Base-by-base conservation (phyloP, 306 rosid species). In the Gastrolobium bilobum region DNA sequence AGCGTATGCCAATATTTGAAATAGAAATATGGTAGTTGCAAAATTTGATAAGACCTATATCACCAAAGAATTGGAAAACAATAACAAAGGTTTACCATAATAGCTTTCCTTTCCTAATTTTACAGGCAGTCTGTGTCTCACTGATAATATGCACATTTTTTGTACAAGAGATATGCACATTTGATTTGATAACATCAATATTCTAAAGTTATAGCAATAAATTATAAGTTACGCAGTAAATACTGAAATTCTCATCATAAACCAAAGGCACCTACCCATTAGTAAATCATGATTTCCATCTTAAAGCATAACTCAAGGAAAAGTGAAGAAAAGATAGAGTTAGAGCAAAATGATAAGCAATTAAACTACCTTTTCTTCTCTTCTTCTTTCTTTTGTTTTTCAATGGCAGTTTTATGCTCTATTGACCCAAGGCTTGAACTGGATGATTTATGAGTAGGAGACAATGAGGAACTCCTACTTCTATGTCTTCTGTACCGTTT, bases 361-460 rank as follows among this genome's bases (percentile, higher is more conserved):
- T 63, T 77, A 76, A 73, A 71, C 85, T 91, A 96, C 99, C 99
- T 93, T 91, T 93, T 91, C 87, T 85, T 96, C 83, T 91, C 96
- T 80, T 92, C 98, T 85, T 90, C 97, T 83, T 89, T 89, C 88
- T 74, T 89, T 88, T 85, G 86, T 88, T 91, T 91, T 71, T 93
- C 99, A 86, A 75, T 72, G 4, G 89, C 89, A 85, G 77, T 84
- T 86, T 89, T 93, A 76, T 84, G 92, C 87, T 90, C 97, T 84
- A 87, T 78, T 63, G 89, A 88, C 52, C 91, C 99, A 79, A 88
- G 87, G 77, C 92, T 93, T 73, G 97, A 82, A 84, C 91, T 88
- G 71, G 97, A 88, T 82, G 93, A 88, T 88, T 86, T 89, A 54
- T 14, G 90, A 68, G 87, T 35, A 63, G 97, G 95, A 79, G 99